Percentiles rank a stretch among this genome's conserved stretches.
phyloP scores from a whole-genome alignment of 2,329 filamentous ascomycete species.

The Microdochium trichocladiopsis region DNA sequence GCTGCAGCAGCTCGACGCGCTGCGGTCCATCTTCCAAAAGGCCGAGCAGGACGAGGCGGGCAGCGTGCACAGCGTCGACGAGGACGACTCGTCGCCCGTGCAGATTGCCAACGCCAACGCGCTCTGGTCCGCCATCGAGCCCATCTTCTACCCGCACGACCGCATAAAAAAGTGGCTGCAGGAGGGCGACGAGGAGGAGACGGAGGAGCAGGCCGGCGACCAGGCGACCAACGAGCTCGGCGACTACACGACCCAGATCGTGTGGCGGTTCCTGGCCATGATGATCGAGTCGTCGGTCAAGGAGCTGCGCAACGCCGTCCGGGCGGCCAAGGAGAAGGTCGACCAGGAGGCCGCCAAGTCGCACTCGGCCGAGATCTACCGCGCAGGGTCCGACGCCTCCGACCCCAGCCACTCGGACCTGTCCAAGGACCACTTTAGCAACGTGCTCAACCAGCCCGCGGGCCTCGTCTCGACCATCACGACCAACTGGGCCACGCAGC shows the following conservation, averaged over 20 bases:
- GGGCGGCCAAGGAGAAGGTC: constrained; percentile 19
- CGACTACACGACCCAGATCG: constrained; percentile 20
- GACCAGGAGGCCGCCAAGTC: constrained; percentile 20
- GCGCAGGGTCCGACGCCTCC: constrained; percentile 28
- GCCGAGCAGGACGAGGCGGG: constrained; percentile 2
- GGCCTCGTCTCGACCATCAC: constrained; percentile 49
- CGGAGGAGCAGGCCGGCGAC: constrained; percentile 10
- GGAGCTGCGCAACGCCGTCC: constrained; percentile 19
- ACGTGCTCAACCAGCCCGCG: constrained; percentile 48
- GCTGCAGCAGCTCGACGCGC: constrained; percentile 15
- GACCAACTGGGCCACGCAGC: constrained; percentile 59
- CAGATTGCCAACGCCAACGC: constrained; percentile 12
- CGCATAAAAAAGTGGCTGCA: constrained; percentile 19
- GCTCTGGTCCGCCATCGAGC: constrained; percentile 21
- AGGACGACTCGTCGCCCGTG: background rate
- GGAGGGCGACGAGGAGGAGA: constrained; percentile 14
- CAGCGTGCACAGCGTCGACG: background rate
- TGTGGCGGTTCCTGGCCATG: constrained; percentile 18
- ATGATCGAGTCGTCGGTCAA: constrained; percentile 21
- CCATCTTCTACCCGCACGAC: constrained; percentile 20
- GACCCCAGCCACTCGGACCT: constrained; percentile 52
- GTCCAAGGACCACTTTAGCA: constrained; percentile 54
- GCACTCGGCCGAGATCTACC: constrained; percentile 15
- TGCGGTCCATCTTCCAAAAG: constrained; percentile 17
- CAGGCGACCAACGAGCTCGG: constrained; percentile 16